phyloP scores from a whole-genome alignment of 2,329 filamentous ascomycete genomes.

The Cryphonectria naterciae region DNA sequence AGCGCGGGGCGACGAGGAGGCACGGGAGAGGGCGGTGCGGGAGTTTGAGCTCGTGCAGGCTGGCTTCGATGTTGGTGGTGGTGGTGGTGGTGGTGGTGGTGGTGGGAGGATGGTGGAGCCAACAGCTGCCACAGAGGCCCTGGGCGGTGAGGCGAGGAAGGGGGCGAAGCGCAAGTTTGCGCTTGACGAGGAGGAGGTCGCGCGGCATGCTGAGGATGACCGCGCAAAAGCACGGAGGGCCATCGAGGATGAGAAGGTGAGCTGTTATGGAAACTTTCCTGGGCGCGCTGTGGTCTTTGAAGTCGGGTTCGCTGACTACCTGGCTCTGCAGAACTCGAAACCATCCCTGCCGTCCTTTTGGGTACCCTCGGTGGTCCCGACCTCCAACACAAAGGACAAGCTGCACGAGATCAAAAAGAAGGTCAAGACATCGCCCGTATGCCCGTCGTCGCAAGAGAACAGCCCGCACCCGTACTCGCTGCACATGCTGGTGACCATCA shows the following conservation, averaged over 20 bases:
- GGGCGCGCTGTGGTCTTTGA: background rate
- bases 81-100: constrained; percentile 39
- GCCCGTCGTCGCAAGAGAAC: constrained; percentile 71
- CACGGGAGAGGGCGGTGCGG: constrained; percentile 68
- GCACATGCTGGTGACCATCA: constrained; percentile 74
- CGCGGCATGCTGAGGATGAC: constrained; percentile 71
- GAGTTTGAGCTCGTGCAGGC: constrained; percentile 88
- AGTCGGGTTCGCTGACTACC: background rate
- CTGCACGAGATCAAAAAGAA: constrained; percentile 63
- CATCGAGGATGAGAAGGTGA: constrained; percentile 73
- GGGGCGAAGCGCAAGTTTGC: constrained; percentile 76
- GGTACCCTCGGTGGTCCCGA: constrained; percentile 83
- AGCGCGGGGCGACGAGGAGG: constrained; percentile 68
- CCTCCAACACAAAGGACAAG: constrained; percentile 60
- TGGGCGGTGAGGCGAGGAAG: constrained; percentile 38
- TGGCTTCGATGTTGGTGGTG: constrained; percentile 54
- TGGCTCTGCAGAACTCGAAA: constrained; percentile 57
- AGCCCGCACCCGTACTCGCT: constrained; percentile 76
- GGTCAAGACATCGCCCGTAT: constrained; percentile 70
- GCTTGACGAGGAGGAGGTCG: constrained; percentile 76
- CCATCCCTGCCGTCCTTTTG: constrained; percentile 84
- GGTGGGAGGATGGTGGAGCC: constrained; percentile 33
- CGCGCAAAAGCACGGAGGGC: constrained; percentile 69
- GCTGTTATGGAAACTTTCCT: constrained; percentile 10
- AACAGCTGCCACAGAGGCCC: constrained; percentile 33